Conservation (phyloP, 202 grass and related monocot genomes). For the Schoenoplectus tabernaemontani region DNA sequence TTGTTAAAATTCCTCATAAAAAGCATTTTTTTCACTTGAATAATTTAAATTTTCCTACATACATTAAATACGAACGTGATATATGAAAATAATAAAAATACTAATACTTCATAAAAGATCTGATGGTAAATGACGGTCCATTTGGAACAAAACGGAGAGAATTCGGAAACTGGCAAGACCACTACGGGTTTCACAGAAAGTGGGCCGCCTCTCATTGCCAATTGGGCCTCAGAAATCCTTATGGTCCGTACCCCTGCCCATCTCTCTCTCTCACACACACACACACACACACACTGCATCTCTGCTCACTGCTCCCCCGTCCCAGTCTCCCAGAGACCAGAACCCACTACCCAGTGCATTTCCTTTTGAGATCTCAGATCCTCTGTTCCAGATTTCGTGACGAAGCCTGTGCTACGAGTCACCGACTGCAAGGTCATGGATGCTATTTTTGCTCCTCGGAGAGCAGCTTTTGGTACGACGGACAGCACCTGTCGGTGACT, state of each 20-base stretch:
- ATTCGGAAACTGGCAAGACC: neutral
- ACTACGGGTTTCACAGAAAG: neutral
- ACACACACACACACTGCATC: neutral
- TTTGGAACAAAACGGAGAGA: neutral
- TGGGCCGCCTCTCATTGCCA: neutral
- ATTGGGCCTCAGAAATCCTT: slow-evolving; percentile 7
- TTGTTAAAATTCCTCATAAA: no score
- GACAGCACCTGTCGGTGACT: neutral
- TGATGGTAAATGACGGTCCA: neutral
- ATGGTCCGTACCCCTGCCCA: slow-evolving; percentile 2
- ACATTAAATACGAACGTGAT: no score
- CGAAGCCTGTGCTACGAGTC: neutral
- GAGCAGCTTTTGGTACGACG: neutral
- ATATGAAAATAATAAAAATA: no score
- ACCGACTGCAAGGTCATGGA: neutral
- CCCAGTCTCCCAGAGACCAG: neutral
- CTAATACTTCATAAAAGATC: no score
- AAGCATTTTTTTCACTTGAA: no score
- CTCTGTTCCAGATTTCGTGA: neutral
- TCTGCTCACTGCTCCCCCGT: no score
- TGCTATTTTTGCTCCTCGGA: neutral
- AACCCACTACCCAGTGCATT: slow-evolving; percentile 8
- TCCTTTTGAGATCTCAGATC: neutral
- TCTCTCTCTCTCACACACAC: no score
- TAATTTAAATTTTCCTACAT: no score